Percentiles rank a stretch among this genome's conserved stretches.
These are phyloP conservation scores for Pestalotiopsis sp. DNA, from an alignment of 2,329 filamentous ascomycete species.

Conservation along the genomic window DNA sequence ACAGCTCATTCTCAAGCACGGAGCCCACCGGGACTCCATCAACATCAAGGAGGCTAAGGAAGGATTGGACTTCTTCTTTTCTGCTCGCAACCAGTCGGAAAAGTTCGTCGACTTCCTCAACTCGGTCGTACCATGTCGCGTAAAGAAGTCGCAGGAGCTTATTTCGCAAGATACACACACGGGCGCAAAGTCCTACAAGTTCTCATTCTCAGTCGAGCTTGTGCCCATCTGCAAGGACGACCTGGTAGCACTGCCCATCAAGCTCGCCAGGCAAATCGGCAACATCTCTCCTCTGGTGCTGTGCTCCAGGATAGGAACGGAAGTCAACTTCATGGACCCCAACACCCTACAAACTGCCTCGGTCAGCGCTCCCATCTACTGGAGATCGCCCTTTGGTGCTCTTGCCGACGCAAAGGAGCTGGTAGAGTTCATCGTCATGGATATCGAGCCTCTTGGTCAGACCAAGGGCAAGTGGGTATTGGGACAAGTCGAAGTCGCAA, in stretches of 20 bases:
- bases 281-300: slow-evolving; percentile 87
- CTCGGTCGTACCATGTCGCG: slow-evolving; percentile 76
- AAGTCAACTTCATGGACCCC: slow-evolving; percentile 87
- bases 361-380: slow-evolving; percentile 81
- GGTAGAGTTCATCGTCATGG: slow-evolving; percentile 91
- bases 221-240: slow-evolving; percentile 98
- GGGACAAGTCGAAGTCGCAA: slow-evolving; percentile 85
- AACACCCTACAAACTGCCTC: slow-evolving; percentile 90
- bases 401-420: slow-evolving; percentile 84
- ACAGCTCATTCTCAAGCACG: slow-evolving; percentile 94
- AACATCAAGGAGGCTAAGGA: slow-evolving; percentile 98
- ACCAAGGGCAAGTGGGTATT: slow-evolving; percentile 82
- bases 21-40: slow-evolving; percentile 88
- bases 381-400: slow-evolving; percentile 83
- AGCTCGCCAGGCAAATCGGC: slow-evolving; percentile 82
- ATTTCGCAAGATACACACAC: slow-evolving; percentile 95
- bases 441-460: slow-evolving; percentile 80
- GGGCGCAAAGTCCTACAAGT: slow-evolving; percentile 90
- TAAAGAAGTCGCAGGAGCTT: slow-evolving; percentile 87
- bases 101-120: slow-evolving; percentile 90
- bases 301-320: slow-evolving; percentile 86
- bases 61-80: slow-evolving; percentile 94
- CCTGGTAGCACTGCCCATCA: slow-evolving; percentile 88
- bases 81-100: slow-evolving; percentile 86
- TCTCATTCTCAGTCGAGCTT: slow-evolving; percentile 85